Percentiles rank a stretch among this genome's conserved stretches.
Conservation (phyloP, 2,329 filamentous ascomycete genomes). For the Ceratocystiopsis minuta region DNA sequence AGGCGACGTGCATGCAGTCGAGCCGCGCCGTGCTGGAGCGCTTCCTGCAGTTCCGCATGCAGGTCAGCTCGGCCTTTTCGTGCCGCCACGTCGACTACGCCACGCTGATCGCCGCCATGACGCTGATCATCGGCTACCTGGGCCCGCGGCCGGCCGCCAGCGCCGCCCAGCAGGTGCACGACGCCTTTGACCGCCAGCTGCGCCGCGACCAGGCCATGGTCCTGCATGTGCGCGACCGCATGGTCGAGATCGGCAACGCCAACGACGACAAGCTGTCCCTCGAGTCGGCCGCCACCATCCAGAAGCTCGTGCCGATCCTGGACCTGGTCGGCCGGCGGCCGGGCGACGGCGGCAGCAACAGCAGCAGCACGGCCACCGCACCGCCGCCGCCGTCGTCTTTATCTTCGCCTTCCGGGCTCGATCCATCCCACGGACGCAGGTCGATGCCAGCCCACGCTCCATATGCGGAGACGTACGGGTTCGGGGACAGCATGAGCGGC, state of each 20-base stretch:
- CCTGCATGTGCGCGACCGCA: slow-evolving; percentile 18
- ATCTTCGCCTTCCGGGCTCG: too few species aligned
- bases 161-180: slow-evolving; percentile 1
- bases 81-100: slow-evolving; percentile 34
- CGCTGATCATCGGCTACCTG: slow-evolving; percentile 32
- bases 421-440: too few species aligned
- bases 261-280: slow-evolving; percentile 23
- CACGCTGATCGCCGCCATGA: slow-evolving; percentile 31
- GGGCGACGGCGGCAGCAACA: neutral
- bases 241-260: slow-evolving; percentile 20
- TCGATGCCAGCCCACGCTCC: neutral
- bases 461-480: too few species aligned
- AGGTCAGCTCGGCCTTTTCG: slow-evolving; percentile 19
- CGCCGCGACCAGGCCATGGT: slow-evolving; percentile 21
- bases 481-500: too few species aligned
- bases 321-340: slow-evolving; percentile 11
- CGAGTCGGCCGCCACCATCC: slow-evolving; percentile 25
- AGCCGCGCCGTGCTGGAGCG: slow-evolving; percentile 31
- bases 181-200: slow-evolving; percentile 11
- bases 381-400: neutral
- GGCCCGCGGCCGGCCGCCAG: slow-evolving; percentile 12
- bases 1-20: slow-evolving; percentile 27
- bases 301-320: slow-evolving; percentile 24
- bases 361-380: neutral
- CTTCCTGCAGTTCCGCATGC: slow-evolving; percentile 28